phyloP scores from a whole-genome alignment of 495 filamentous ascomycete genomes.

The Lasiosphaeria hispida region DNA sequence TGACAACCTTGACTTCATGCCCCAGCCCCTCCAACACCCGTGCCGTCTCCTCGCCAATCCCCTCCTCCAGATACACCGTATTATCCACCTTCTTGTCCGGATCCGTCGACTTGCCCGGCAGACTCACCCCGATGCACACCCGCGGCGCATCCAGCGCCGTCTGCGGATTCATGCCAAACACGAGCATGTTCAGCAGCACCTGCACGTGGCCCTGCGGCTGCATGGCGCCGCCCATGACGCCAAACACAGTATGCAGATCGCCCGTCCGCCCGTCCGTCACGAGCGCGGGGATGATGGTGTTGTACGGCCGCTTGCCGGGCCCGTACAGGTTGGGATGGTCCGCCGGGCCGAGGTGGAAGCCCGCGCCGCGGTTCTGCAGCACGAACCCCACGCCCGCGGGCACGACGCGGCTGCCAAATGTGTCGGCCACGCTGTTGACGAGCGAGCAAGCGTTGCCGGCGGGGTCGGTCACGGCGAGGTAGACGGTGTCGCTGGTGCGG shows the following conservation, averaged over 20 bases:
- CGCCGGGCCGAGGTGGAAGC: slow-evolving; percentile 58
- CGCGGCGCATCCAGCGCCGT: slow-evolving; percentile 75
- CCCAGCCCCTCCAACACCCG: slow-evolving; percentile 59
- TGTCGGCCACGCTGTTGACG: slow-evolving; percentile 77
- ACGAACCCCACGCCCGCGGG: slow-evolving; percentile 72
- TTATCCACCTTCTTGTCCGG: slow-evolving; percentile 20
- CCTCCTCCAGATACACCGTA: slow-evolving; percentile 68
- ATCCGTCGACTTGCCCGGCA: slow-evolving; percentile 40
- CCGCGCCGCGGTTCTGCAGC: slow-evolving; percentile 75
- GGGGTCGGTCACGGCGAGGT: slow-evolving; percentile 72
- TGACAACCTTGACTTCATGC: slow-evolving; percentile 63
- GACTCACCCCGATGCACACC: slow-evolving; percentile 65
- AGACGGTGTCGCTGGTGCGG: slow-evolving; percentile 65
- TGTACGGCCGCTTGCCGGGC: slow-evolving; percentile 74
- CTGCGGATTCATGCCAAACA: slow-evolving; percentile 75
- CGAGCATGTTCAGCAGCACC: slow-evolving; percentile 76
- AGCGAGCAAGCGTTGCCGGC: slow-evolving; percentile 79
- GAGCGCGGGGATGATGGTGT: slow-evolving; percentile 85
- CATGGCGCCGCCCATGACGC: slow-evolving; percentile 92
- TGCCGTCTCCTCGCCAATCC: slow-evolving; percentile 59
- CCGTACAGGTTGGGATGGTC: slow-evolving; percentile 69
- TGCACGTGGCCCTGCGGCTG: slow-evolving; percentile 89
- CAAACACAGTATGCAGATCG: slow-evolving; percentile 68
- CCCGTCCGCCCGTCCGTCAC: slow-evolving; percentile 55
- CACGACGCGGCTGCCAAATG: slow-evolving; percentile 76